Conservation (phyloP, 2,329 filamentous ascomycete species). For the Fusarium sp. region DNA sequence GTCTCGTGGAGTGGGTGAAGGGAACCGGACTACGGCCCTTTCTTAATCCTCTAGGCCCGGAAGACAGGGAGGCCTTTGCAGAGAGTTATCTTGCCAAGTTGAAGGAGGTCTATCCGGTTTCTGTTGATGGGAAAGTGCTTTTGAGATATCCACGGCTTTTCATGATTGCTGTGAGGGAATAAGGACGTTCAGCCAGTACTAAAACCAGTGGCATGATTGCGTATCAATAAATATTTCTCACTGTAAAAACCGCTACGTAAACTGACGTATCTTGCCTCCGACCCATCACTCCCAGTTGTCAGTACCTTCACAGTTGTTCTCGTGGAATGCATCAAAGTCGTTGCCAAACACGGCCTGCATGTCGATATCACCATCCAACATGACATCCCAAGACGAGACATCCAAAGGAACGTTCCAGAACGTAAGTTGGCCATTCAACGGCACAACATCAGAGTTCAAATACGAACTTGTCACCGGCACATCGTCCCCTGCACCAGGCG, state of each 20-base stretch:
- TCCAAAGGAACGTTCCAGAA: neutral
- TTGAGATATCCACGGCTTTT: neutral
- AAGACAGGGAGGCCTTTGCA: neutral
- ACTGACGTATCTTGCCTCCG: neutral
- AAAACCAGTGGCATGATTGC: too few species aligned
- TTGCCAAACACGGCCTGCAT: neutral
- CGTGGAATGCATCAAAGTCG: neutral
- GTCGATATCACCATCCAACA: neutral
- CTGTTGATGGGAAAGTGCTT: neutral
- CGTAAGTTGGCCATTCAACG: neutral
- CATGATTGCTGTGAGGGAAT: neutral
- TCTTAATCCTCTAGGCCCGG: neutral
- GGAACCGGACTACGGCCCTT: neutral
- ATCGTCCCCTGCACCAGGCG: neutral
- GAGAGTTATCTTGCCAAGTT: neutral
- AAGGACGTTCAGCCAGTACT: neutral
- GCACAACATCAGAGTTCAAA: neutral
- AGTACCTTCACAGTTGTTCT: neutral
- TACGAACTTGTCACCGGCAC: fast-evolving
- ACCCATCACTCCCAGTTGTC: neutral
- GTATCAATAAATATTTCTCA: neutral
- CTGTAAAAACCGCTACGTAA: neutral
- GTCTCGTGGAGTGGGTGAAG: neutral
- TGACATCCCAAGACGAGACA: neutral
- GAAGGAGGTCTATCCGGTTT: neutral